Evolutionary conservation across 2,329 filamentous ascomycete species (phyloP).

Genomic region (Neonectria hederae): DNA sequence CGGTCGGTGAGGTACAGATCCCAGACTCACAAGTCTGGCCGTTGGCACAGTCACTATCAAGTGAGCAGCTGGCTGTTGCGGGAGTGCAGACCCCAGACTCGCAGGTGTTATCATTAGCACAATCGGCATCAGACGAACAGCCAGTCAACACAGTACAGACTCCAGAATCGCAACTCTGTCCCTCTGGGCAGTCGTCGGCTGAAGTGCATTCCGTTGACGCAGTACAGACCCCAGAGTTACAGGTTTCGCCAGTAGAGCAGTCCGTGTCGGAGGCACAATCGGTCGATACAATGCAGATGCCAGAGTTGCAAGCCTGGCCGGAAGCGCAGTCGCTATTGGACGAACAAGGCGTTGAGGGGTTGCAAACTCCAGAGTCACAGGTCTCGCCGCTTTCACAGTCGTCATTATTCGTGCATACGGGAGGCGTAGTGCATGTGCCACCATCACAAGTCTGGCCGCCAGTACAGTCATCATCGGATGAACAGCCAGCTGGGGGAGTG

Average conservation of each 20-base stretch:
- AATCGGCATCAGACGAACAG: background rate
- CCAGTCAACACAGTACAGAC: background rate
- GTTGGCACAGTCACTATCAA: background rate
- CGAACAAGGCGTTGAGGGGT: background rate
- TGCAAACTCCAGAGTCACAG: background rate
- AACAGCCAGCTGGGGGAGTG: background rate
- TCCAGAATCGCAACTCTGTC: background rate
- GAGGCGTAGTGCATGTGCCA: background rate
- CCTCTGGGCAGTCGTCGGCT: background rate
- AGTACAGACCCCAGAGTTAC: background rate
- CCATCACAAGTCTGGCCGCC: background rate
- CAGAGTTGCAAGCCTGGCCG: too few species aligned
- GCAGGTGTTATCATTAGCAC: background rate
- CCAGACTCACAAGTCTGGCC: background rate
- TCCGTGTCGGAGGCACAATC: too few species aligned
- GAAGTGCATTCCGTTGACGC: background rate
- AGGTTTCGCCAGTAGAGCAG: background rate
- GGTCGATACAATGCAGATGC: too few species aligned
- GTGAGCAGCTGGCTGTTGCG: background rate
- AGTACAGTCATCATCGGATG: background rate
- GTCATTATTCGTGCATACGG: background rate
- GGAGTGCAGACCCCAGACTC: conserved; percentile 2
- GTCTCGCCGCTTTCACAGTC: background rate
- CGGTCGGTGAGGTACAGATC: background rate
- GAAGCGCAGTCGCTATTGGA: background rate